phyloP scores from a whole-genome alignment of 805 yeast genomes.

The Babjeviella inositovora region DNA sequence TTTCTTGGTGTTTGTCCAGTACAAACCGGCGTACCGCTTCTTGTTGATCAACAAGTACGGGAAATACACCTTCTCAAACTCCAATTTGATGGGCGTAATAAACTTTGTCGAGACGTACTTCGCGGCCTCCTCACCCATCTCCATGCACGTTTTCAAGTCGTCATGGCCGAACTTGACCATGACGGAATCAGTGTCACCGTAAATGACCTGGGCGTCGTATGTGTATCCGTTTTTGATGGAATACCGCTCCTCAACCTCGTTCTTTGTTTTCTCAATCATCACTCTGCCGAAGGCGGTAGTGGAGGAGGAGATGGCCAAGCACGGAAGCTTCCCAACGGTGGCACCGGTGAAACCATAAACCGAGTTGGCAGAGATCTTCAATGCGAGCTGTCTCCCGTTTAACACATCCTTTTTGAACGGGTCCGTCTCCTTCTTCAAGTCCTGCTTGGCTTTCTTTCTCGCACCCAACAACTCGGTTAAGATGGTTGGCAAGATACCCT shows the following conservation, averaged over 20 bases:
- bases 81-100: conserved; percentile 78
- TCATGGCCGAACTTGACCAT: conserved; percentile 92
- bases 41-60: conserved; percentile 91
- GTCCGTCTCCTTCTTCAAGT: conserved; percentile 82
- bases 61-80: conserved; percentile 91
- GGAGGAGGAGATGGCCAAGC: conserved; percentile 90
- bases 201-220: conserved; percentile 81
- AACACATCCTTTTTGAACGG: conserved; percentile 88
- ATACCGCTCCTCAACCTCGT: conserved; percentile 69
- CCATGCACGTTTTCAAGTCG: conserved; percentile 76
- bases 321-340: conserved; percentile 91
- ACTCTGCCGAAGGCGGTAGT: conserved; percentile 92
- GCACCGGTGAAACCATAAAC: conserved; percentile 99
- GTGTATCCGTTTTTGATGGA: conserved; percentile 67
- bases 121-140: conserved; percentile 90
- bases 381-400: conserved; percentile 93
- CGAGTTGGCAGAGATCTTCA: conserved; percentile 93
- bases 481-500: conserved; percentile 87
- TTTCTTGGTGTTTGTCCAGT: conserved; percentile 88
- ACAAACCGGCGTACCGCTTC: conserved; percentile 93
- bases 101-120: conserved; percentile 67
- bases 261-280: conserved; percentile 89
- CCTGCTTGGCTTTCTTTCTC: conserved; percentile 84
- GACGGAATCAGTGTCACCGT: conserved; percentile 98
- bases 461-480: conserved; percentile 78